Conservation (phyloP, 768 basidiomycete genomes). For the Pulveroboletus sp. region DNA sequence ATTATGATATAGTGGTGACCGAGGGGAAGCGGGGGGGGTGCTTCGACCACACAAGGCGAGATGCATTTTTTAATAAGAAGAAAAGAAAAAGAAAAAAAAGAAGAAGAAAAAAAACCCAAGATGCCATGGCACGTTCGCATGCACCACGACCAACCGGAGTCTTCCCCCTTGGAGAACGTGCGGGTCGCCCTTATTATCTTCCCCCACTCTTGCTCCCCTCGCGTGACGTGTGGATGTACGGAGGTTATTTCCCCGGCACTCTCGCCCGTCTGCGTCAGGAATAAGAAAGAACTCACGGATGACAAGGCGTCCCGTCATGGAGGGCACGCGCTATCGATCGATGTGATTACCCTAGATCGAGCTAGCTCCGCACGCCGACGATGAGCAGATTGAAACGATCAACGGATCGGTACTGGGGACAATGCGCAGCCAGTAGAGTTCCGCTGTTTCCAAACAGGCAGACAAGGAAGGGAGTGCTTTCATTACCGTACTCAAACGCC, state of each 20-base stretch:
- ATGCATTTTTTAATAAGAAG: neutral
- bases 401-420: slow-evolving; percentile 11
- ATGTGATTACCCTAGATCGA: slow-evolving; percentile 15
- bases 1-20: too few relatives aligned
- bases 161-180: neutral
- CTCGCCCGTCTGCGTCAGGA: neutral
- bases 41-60: too few relatives aligned
- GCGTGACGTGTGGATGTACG: slow-evolving; percentile 10
- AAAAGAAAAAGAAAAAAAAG: neutral
- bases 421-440: neutral
- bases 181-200: too few relatives aligned
- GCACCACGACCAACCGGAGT: neutral
- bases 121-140: too few relatives aligned
- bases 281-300: neutral
- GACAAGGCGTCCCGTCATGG: slow-evolving; percentile 6
- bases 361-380: slow-evolving; percentile 20
- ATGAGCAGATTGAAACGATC: slow-evolving; percentile 11
- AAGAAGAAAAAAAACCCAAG: too few relatives aligned
- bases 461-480: neutral
- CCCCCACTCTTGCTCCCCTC: neutral
- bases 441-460: slow-evolving; percentile 12
- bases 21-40: too few relatives aligned
- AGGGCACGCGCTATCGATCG: slow-evolving; percentile 16
- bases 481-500: slow-evolving; percentile 4
- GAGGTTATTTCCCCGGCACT: slow-evolving; percentile 2